A percentile compares a stretch with the other conserved stretches of the same genome.
Conservation (phyloP, 23 red algal genomes). For the Gracilariopsis chorda region DNA sequence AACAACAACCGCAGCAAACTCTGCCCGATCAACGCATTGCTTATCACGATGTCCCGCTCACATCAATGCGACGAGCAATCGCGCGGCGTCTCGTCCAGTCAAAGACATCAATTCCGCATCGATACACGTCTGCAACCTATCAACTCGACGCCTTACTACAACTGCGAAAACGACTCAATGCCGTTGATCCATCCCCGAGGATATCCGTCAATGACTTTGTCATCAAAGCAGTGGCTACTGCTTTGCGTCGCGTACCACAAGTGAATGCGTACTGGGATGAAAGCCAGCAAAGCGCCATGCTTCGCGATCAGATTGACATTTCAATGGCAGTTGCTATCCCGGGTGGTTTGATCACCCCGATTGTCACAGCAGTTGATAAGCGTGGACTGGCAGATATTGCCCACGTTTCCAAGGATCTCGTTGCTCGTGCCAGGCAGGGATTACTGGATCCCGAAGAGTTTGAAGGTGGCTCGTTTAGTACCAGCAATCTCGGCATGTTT, state of each 20-base stretch:
- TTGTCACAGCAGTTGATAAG: constrained; percentile 67
- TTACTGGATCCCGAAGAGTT: constrained; percentile 79
- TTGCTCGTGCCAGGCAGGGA: constrained; percentile 54
- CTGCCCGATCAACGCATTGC: neutral
- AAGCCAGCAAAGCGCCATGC: neutral
- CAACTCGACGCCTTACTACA: constrained; percentile 40
- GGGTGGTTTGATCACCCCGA: constrained; percentile 88
- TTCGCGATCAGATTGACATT: constrained; percentile 49
- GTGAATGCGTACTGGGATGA: constrained; percentile 76
- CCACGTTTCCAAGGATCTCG: constrained; percentile 67
- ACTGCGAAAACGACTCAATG: constrained; percentile 45
- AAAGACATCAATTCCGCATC: constrained; percentile 50
- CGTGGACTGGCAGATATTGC: constrained; percentile 69
- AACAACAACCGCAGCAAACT: neutral
- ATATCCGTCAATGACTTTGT: constrained; percentile 95
- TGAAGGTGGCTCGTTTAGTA: constrained; percentile 87
- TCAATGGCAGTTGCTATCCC: constrained; percentile 78
- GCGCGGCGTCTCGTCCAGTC: constrained; percentile 30
- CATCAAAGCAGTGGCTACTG: constrained; percentile 73
- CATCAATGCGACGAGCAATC: constrained; percentile 48
- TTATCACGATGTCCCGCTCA: constrained; percentile 27
- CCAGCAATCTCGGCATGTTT: constrained; percentile 94
- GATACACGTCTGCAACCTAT: constrained; percentile 34
- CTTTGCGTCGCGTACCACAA: constrained; percentile 70
- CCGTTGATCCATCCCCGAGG: constrained; percentile 34